Evolutionary conservation across 2,329 filamentous ascomycete species (phyloP).

Genomic region (Didymella pomorum): DNA sequence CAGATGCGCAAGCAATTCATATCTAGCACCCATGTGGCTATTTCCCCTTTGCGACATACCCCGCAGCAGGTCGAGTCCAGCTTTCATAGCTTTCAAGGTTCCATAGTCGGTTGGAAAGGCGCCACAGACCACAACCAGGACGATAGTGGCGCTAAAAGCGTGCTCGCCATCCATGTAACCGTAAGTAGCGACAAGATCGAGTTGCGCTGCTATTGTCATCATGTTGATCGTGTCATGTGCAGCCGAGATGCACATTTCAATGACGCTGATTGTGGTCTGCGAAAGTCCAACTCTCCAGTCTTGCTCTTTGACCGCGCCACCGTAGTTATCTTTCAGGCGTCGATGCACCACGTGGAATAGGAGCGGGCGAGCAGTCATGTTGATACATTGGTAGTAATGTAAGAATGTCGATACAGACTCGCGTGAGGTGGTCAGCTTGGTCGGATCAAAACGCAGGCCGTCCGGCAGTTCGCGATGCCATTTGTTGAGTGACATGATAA

Average conservation of each 20-base stretch:
- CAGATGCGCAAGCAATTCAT: slow-evolving; percentile 12
- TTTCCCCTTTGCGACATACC: slow-evolving; percentile 8
- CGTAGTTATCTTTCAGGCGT: slow-evolving; percentile 4
- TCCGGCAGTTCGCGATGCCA: slow-evolving; percentile 13
- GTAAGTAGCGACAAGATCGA: slow-evolving; percentile 12
- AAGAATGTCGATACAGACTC: slow-evolving; percentile 13
- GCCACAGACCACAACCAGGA: slow-evolving; percentile 13
- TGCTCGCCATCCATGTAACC: slow-evolving; percentile 12
- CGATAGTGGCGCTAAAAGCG: neutral
- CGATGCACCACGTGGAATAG: slow-evolving; percentile 13
- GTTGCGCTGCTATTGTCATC: slow-evolving; percentile 7
- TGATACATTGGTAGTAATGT: slow-evolving; percentile 14
- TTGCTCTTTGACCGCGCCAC: slow-evolving; percentile 8
- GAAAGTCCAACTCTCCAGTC: slow-evolving; percentile 11
- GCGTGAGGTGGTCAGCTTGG: slow-evolving; percentile 13
- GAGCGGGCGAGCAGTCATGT: slow-evolving; percentile 12
- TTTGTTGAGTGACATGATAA: slow-evolving; percentile 13
- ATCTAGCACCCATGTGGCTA: slow-evolving; percentile 11
- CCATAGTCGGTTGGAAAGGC: slow-evolving; percentile 6
- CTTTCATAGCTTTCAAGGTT: slow-evolving; percentile 9
- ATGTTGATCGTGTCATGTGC: slow-evolving; percentile 12
- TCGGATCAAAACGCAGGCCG: slow-evolving; percentile 13
- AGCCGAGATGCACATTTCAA: slow-evolving; percentile 14
- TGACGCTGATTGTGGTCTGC: slow-evolving; percentile 11
- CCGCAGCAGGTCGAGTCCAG: slow-evolving; percentile 9